Evolutionary conservation across 768 basidiomycete genomes (phyloP), one percentile per base, ranked within the genome.

Genomic region (Pisolithus microcarpus): DNA sequence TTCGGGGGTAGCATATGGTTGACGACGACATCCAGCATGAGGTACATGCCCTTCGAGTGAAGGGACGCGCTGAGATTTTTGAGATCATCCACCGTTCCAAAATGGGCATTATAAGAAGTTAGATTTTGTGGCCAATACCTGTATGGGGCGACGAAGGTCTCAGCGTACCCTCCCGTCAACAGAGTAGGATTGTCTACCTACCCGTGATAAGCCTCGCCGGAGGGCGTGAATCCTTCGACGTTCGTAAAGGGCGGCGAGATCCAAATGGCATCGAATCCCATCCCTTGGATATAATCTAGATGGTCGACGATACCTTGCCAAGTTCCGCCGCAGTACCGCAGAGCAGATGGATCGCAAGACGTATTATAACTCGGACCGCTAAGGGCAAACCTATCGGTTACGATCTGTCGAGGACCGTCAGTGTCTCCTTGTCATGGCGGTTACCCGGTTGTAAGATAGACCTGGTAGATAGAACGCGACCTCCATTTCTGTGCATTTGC

Each of bases 231-330:
- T 1, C 74, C 73, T 24, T 77, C 75, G 34, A 78, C 62, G 49
- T 80, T 80, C 46, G 70, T 59, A 36, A 75, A 72, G 19, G 80
- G 67, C 0, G 81, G 82, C 2, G 78, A 79, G 46, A 79, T 78
- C 80, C 79, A 82, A 26, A 81, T 50, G 15, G 72, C 79, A 52
- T 80, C 79, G 57, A 81, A 81, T 31, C 81, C 81, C 78, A 82
- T 79, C 53, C 69, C 70, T 56, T 79, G 72, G 49, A 83, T 82
- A 60, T 84, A 83, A 65, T 82, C 81, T 45, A 84, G 74, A 54
- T 80, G 75, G 53, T 69, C 66, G 47, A 70, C 70, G 51, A 80
- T 70, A 10, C 76, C 75, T 48, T 69, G 62, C 75, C 78, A 82
- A 1, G 77, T 77, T 5, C 81, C 81, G 28, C 80, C 80, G 51